These are phyloP conservation scores for Stephanodiscus triporus DNA, from an alignment of 108 stramenopile species.

Conservation along the genomic window DNA sequence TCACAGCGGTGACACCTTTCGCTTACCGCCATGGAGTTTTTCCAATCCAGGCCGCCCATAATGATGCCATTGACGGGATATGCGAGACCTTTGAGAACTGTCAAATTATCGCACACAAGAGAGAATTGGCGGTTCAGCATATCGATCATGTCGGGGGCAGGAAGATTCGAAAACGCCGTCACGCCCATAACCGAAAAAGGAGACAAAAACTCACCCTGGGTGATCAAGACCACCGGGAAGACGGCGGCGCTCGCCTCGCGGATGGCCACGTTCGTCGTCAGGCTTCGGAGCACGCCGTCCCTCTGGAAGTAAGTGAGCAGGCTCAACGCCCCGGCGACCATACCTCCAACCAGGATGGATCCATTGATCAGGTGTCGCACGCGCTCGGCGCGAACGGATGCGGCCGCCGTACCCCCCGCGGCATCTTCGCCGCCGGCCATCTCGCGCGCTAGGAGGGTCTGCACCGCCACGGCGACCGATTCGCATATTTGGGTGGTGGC, in stretches of 20 bases:
- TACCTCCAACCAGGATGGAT: conserved; percentile 73
- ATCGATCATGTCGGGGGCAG: not conserved
- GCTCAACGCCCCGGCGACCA: conserved; percentile 65
- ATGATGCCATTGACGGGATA: conserved; percentile 93
- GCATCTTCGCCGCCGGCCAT: conserved; percentile 59
- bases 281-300: conserved; percentile 68
- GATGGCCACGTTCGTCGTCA: conserved; percentile 82
- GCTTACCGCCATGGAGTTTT: conserved; percentile 67
- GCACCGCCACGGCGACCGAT: conserved; percentile 82
- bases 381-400: conserved; percentile 41
- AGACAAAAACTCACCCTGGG: conserved; percentile 57
- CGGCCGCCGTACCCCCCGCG: conserved; percentile 11
- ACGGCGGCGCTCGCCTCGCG: conserved; percentile 69
- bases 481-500: conserved; percentile 95
- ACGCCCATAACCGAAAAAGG: not conserved
- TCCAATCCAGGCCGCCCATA: conserved; percentile 96
- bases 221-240: conserved; percentile 83
- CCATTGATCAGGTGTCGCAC: conserved; percentile 82
- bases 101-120: not conserved
- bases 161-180: not conserved
- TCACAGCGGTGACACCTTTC: not conserved
- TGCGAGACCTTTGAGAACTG: conserved; percentile 79
- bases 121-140: not conserved
- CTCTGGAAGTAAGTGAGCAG: conserved; percentile 75
- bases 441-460: conserved; percentile 86